phyloP scores from a whole-genome alignment of 208 protist species.

The Polymyxa betae region DNA sequence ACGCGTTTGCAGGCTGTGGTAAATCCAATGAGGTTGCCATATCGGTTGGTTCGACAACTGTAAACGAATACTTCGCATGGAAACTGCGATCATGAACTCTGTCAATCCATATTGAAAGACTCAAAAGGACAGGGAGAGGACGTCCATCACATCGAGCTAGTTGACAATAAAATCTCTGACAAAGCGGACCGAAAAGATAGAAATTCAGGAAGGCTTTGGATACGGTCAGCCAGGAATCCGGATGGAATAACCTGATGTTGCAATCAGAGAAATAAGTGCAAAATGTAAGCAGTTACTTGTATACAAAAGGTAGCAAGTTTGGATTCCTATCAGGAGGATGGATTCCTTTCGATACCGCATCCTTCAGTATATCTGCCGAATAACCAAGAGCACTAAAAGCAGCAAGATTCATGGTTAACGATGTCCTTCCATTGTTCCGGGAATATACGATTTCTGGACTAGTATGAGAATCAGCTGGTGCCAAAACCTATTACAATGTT shows the following conservation, averaged over 20 bases:
- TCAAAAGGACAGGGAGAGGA: not conserved
- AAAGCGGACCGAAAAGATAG: not conserved
- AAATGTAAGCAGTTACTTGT: not conserved
- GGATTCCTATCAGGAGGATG: not conserved
- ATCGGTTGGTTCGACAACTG: too few species aligned
- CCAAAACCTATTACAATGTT: too few species aligned
- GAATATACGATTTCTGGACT: too few species aligned
- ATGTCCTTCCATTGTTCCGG: too few species aligned
- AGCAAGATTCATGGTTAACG: too few species aligned
- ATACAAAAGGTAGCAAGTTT: not conserved
- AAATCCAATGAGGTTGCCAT: too few species aligned
- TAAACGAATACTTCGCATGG: not conserved
- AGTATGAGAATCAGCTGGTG: too few species aligned
- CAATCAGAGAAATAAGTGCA: not conserved
- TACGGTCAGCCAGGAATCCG: not conserved
- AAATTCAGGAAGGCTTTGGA: not conserved
- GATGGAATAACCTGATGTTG: not conserved
- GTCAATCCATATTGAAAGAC: not conserved
- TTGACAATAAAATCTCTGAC: not conserved
- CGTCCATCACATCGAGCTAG: not conserved
- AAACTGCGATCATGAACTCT: not conserved
- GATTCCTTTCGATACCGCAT: too few species aligned
- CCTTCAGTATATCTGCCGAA: too few species aligned
- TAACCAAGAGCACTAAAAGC: too few species aligned
- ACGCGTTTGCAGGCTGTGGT: too few species aligned